These are phyloP conservation scores for Aspergillus wentii DNA, from an alignment of 495 filamentous ascomycete species.

Conservation along the genomic window DNA sequence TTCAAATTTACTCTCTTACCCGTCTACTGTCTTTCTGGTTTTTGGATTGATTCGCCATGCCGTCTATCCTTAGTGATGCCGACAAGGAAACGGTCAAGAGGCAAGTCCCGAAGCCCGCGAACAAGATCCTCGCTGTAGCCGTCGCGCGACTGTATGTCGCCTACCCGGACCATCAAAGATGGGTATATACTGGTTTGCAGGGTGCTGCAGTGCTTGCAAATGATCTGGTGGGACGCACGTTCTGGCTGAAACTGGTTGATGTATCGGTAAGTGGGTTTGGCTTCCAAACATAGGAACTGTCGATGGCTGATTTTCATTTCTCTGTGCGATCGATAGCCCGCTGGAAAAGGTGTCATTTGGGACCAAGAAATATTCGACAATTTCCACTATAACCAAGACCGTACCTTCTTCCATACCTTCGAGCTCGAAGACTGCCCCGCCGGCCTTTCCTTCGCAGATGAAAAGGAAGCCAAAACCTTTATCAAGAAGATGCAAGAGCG, in stretches of 20 bases:
- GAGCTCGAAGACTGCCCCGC: slow-evolving; percentile 89
- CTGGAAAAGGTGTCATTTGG: slow-evolving; percentile 89
- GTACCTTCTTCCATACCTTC: slow-evolving; percentile 95
- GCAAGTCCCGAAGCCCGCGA: slow-evolving; percentile 81
- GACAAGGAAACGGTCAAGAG: slow-evolving; percentile 93
- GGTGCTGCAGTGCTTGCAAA: slow-evolving; percentile 92
- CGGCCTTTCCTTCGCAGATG: slow-evolving; percentile 85
- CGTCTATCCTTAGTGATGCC: slow-evolving; percentile 80
- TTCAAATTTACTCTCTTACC: slow-evolving; percentile 4
- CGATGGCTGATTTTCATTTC: slow-evolving; percentile 13
- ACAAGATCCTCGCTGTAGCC: slow-evolving; percentile 93
- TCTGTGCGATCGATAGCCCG: slow-evolving; percentile 50
- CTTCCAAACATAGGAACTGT: neutral
- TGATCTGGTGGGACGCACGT: slow-evolving; percentile 89
- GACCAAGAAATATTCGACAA: slow-evolving; percentile 96
- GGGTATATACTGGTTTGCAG: slow-evolving; percentile 91
- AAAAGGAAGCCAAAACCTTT: slow-evolving; percentile 94
- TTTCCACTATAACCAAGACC: slow-evolving; percentile 92
- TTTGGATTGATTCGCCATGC: slow-evolving; percentile 51
- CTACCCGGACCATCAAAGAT: slow-evolving; percentile 79
- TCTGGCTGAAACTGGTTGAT: slow-evolving; percentile 96
- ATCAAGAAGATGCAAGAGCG: slow-evolving; percentile 91
- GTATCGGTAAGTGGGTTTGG: slow-evolving; percentile 65
- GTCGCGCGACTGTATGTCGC: slow-evolving; percentile 93
- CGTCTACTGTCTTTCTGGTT: slow-evolving; percentile 1